These are phyloP conservation scores for Ganoderma resinaceum DNA, from an alignment of 1,284 basidiomycete genomes.

Conservation along the genomic window DNA sequence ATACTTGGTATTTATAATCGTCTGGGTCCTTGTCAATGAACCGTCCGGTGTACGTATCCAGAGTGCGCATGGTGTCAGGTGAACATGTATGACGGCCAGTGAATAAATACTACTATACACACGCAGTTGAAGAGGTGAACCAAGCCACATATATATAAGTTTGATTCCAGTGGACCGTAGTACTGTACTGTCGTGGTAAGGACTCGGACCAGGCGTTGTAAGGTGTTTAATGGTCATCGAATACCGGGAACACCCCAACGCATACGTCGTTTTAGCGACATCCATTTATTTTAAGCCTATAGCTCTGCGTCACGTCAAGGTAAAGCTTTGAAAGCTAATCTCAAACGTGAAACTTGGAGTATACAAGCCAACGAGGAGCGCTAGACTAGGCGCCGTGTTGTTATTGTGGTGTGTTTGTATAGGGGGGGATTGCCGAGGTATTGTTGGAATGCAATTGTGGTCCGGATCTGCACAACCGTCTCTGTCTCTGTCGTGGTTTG, in stretches of 20 bases:
- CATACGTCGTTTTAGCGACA: no score
- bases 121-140: no score
- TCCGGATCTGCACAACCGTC: neutral
- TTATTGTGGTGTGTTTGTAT: constrained; percentile 16
- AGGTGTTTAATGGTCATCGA: no score
- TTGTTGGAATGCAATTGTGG: constrained; percentile 17
- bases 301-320: no score
- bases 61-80: neutral
- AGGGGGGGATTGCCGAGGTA: constrained; percentile 6
- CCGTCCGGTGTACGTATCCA: neutral
- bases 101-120: neutral
- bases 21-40: neutral
- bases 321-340: no score
- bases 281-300: no score
- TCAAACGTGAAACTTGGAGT: no score
- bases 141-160: no score
- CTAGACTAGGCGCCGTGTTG: constrained; percentile 2
- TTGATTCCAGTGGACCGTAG: no score
- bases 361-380: neutral
- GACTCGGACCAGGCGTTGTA: no score
- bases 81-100: neutral
- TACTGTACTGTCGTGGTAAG: no score
- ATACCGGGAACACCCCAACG: no score
- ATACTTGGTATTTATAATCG: neutral
- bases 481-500: constrained; percentile 6